Evolutionary conservation across 1,139 yeast species (phyloP), one percentile per base, ranked within the genome.

Genomic region (Zygosaccharomyces sapae): DNA sequence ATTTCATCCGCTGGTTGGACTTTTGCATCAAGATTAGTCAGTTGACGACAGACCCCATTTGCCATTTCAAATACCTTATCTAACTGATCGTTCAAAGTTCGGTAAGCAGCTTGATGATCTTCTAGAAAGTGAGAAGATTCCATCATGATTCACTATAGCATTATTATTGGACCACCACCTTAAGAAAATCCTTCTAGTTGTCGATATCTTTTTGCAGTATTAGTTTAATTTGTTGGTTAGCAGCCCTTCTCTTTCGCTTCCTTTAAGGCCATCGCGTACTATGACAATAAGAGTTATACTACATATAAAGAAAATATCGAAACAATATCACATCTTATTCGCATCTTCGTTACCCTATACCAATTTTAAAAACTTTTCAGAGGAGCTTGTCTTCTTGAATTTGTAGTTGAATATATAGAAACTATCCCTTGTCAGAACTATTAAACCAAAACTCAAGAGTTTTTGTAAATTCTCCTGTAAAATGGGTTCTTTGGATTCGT

Each of bases 331-430:
- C 1, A n/a, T 30, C 3, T 16, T n/a, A 30, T 12, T 30, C 13
- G 3, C n/a, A n/a, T 12, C 33, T 30, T 9, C 2, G 18, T 5
- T 13, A 7, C 2, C 8, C 34, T 31, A 31, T 31, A n/a, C 8
- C 10, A 31, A 13, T 31, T 13, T 31, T 31, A 31, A 31, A 13
- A 31, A 31, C 4, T 31, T 13, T 31, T 31, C 5, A 13, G 20
- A 13, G 4, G 34, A 12, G 18, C 34, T 31, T 8, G 10, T 13
- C 19, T 31, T 13, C 9, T 31, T 31, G 19, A 45, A 49, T 3
- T 20, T 18, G 6, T 41, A 27, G 39, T 51, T 51, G 37, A 51
- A 33, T 20, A 10, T 34, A 35, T 37, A 49, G 27, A 20, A 20
- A 8, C 13, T 13, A 3, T 19, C 18, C 13, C 20, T 12, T 12